Evolutionary conservation across 495 filamentous ascomycete species (phyloP), one percentile per base, ranked within the genome.

Genomic region (Zalerion maritima): DNA sequence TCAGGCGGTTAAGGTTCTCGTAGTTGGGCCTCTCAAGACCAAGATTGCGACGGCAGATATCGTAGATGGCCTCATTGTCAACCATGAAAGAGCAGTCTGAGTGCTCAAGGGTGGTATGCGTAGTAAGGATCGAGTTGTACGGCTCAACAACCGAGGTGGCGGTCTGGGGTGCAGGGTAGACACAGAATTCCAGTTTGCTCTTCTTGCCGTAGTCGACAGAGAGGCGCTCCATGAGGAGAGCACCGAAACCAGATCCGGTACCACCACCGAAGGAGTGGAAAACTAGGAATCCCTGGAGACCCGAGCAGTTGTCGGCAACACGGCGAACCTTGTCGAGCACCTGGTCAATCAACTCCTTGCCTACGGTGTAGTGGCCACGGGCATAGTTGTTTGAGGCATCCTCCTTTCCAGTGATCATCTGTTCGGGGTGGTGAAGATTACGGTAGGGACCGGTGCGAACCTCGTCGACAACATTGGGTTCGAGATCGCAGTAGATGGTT

Each of bases 211-310:
- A 97, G 64, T 96, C 89, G 47, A 89, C 78, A 22, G 89, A 94
- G 34, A 97, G 73, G 55, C 86, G 84, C 68, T 96, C 91, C 75
- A 96, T 87, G 46, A 96, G 67, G 38, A 96, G 77, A 37, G 89
- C 87, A 62, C 89, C 89, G 60, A 97, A 97, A 43, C 89, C 89
- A 36, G 89, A 97, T 48, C 89, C 89, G 42, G 89, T 97, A 60
- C 89, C 89, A 55, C 89, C 89, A 65, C 89, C 89, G 56, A 97
- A 97, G 24, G 91, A 96, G 73, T 97, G 89, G 75, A 97, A 97
- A 47, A 97, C 82, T 37, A 97, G 64, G 74, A 97, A 97, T 45
- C 89, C 89, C 52, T 97, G 89, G 31, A 97, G 82, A 66, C 87
- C 85, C 42, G 81, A 76, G 64, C 89, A 97, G 68, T 83, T 84